These are phyloP conservation scores for Daldinia sp. DNA, from an alignment of 2,329 filamentous ascomycete species.

Conservation along the genomic window DNA sequence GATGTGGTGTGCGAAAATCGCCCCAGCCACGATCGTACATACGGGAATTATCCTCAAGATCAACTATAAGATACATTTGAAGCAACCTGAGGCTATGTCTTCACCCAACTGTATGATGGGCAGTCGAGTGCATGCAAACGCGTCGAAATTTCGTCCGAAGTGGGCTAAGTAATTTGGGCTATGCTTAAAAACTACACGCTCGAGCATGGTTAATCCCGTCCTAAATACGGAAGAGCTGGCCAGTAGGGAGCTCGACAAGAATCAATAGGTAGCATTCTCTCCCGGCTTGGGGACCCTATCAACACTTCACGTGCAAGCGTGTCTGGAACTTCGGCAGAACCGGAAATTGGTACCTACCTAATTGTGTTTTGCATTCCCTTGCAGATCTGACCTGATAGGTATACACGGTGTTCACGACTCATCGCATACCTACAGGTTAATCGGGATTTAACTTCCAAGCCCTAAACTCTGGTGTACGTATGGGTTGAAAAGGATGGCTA, in stretches of 20 bases:
- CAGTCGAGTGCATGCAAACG: constrained; percentile 7
- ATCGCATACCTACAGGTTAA: constrained; percentile 14
- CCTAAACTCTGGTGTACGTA: not conserved
- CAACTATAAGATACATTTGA: not conserved
- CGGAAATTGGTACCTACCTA: constrained; percentile 26
- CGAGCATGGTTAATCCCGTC: constrained; percentile 35
- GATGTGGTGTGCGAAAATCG: constrained; percentile 21
- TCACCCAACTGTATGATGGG: not conserved
- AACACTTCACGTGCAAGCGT: constrained; percentile 34
- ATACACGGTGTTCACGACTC: not conserved
- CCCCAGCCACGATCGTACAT: constrained; percentile 24
- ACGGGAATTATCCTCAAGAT: not conserved
- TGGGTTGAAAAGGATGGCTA: not conserved
- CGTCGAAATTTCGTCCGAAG: constrained; percentile 21
- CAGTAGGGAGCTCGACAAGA: constrained; percentile 37
- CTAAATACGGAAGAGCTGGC: constrained; percentile 18
- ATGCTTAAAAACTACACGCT: constrained; percentile 20
- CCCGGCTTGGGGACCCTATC: constrained; percentile 32
- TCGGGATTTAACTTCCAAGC: constrained; percentile 16
- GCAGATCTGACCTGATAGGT: not conserved
- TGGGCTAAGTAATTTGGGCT: constrained; percentile 25
- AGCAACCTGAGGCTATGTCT: not conserved
- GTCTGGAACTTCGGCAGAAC: constrained; percentile 29
- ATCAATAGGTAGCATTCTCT: constrained; percentile 39
- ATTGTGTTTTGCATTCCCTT: constrained; percentile 6